Evolutionary conservation across 2,329 filamentous ascomycete species (phyloP), one percentile per base, ranked within the genome.

Genomic region (Colletotrichum noveboracense): DNA sequence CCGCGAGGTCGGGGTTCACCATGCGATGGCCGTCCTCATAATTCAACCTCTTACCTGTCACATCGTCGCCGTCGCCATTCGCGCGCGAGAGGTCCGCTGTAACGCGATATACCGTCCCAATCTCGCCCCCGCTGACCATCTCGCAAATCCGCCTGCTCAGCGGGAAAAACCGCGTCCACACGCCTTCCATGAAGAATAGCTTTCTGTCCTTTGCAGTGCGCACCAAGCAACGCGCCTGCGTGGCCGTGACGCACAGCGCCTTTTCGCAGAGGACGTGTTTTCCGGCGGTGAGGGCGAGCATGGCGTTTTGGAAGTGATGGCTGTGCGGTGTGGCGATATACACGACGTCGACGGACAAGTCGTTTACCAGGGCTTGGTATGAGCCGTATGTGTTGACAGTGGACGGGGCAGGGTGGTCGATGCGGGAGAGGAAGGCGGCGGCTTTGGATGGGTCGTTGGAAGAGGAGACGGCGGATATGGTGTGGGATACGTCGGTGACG

Each of bases 201-300:
- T 91, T 90, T 88, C 95, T 96, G 80, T 91, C 89, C 82, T 87
- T 90, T 6, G 96, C 95, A 74, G 91, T 92, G 76, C 93, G 91
- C 64, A 93, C 91, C n/a, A 98, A 88, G 82, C 92, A 92, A 84
- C 91, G 91, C 21, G 94, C 88, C 85, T 98, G 95, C 8, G 91
- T 88, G 2, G 94, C 95, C 77, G 94, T 98, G 77, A 96, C 94
- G 1, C 95, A 97, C 79, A 98, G 93, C 0, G 95, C 92, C 88
- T 98, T 98, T 85, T 98, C 96, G 84, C 95, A 98, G 28, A 98
- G 90, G 26, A 98, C 95, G 80, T 96, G 90, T 88, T 98, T 98
- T 80, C 94, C 94, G 5, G 94, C 94, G 78, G 94, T 91, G 38
- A 98, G 88, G 43, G 93, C 94, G 16, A 97, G 90, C 91, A 96